Evolutionary conservation across 1,284 basidiomycete genomes (phyloP).

Genomic region (Meripilus lineatus): DNA sequence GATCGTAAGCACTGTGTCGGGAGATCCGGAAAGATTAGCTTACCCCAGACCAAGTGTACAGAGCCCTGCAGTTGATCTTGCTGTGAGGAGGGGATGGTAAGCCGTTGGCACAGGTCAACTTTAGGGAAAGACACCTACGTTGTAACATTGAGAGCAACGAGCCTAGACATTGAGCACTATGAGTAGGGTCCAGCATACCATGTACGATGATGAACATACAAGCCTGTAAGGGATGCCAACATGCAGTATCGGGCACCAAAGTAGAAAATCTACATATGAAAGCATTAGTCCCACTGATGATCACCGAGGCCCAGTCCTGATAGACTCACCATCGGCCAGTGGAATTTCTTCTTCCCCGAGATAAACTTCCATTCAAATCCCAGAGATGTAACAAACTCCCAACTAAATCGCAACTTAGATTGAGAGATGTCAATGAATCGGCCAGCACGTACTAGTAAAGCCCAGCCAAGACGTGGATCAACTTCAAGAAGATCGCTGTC

Average conservation of each 20-base stretch:
- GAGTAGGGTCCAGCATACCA: not conserved
- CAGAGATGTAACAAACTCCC: conserved; percentile 51
- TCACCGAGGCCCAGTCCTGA: not conserved
- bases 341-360: conserved; percentile 51
- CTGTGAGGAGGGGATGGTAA: conserved; percentile 28
- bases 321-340: conserved; percentile 32
- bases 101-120: not conserved
- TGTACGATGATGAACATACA: conserved; percentile 33
- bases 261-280: conserved; percentile 54
- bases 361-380: conserved; percentile 66
- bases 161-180: no score
- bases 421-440: not conserved
- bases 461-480: conserved; percentile 64
- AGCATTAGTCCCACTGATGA: not conserved
- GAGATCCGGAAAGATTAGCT: no score
- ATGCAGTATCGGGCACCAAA: conserved; percentile 67
- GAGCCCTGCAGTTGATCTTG: conserved; percentile 55
- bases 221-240: conserved; percentile 61
- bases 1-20: not conserved
- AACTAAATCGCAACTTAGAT: conserved; percentile 14
- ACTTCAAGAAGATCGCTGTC: conserved; percentile 53
- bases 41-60: conserved; percentile 68
- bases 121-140: conserved; percentile 29
- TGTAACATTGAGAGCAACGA: conserved; percentile 53
- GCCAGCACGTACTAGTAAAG: conserved; percentile 55